Base-by-base conservation (phyloP, 2,329 filamentous ascomycete species). In the Aspergillus pseudoterreus region DNA sequence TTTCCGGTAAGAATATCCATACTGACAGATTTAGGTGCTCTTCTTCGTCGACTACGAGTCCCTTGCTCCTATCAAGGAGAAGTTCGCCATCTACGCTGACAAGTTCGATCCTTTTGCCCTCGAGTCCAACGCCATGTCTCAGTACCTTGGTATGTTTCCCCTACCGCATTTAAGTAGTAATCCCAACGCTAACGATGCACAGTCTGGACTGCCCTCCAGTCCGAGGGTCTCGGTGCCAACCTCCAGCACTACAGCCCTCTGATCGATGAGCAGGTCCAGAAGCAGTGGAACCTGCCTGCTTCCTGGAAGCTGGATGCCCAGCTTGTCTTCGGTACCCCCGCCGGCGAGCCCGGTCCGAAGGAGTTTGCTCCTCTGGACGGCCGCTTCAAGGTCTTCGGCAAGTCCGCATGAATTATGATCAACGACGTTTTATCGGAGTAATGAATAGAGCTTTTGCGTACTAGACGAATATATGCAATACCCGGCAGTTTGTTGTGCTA, bases 181-280 rank as follows among this genome's bases (percentile, higher is more conserved):
- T 19, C 14, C 17, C 5, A 30, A 14, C 11, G 43, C 50, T 59
- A 49, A 60, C 47, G 9, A 9, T 2, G 4, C 32, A 4, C 24
- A 61, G 68, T 89, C 58, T 95, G 90, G 90, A 84, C 84, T 32
- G 87, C 87, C 1, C 82, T 95, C 49, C 85, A 91, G 76, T 80
- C 86, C 56, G 90, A 94, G 73, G 90, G 90, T 33, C 80, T 94
- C 49, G 90, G 90, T 57, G 87, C 85, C 71, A 95, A 92, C 79
- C 81, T 95, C 43, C 90, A 95, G 81, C 90, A 95, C 78, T 95
- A 95, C 81, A 92, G 89, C 82, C 89, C 90, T 21, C 72, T 95
- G 56, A 82, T 95, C 59, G 87, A 95, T 73, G 79, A 80, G 62
- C 83, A 86, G 77, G 84, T 90, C 47, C 73, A 79, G 46, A 76